These are phyloP conservation scores for thale cress (Arabidopsis thaliana) DNA, from an alignment of 345 rosid species.

Conservation along the genomic window TAIR10.1 NC_003070.9:1551501-1552000, in stretches of 20 bases:
- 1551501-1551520: not conserved
- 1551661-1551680: not conserved
- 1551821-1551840: conserved; percentile 76
- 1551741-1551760: not conserved
- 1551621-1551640: not conserved
- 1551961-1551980: conserved; percentile 70
- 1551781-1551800: conserved; percentile 51
- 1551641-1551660: not conserved
- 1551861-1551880: conserved; percentile 72
- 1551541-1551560: not conserved
- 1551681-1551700: not conserved
- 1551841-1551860: conserved; percentile 79
- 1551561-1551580: not conserved
- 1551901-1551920: conserved; percentile 78
- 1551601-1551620: not conserved
- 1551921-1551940: conserved; percentile 89
- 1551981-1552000: not conserved
- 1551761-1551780: not conserved
- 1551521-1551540: not conserved
- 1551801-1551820: conserved; percentile 88
- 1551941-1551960: conserved; percentile 65
- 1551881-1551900: conserved; percentile 93
- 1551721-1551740: no score
- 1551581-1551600: not conserved
- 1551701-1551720: not conserved